Conservation (phyloP, 2,329 filamentous ascomycete genomes). For the Chlorencoelia australis region DNA sequence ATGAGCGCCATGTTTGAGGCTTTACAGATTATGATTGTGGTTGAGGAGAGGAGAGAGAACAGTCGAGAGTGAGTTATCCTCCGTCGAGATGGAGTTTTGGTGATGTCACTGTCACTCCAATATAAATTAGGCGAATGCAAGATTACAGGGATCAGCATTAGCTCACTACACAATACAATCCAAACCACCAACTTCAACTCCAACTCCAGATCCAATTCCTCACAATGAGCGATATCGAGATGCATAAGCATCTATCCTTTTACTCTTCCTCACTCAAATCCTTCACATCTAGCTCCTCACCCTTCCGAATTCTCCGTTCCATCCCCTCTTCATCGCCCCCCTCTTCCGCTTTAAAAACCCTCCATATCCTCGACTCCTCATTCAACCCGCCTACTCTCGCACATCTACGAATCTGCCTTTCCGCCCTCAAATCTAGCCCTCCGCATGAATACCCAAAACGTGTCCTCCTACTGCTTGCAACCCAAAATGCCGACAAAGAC, state of each 20-base stretch:
- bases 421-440: conserved; percentile 30
- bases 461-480: conserved; percentile 49
- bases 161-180: too few relatives aligned
- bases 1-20: conserved; percentile 19
- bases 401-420: conserved; percentile 46
- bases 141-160: too few relatives aligned
- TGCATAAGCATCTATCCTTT: too few relatives aligned
- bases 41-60: neutral
- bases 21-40: neutral
- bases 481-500: conserved; percentile 57
- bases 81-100: too few relatives aligned
- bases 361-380: conserved; percentile 55
- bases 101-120: conserved; percentile 14
- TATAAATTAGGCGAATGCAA: too few relatives aligned
- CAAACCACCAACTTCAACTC: too few relatives aligned
- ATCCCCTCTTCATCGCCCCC: conserved; percentile 9
- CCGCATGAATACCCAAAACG: conserved; percentile 25
- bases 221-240: too few relatives aligned
- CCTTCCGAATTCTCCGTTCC: conserved; percentile 22
- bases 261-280: conserved; percentile 17
- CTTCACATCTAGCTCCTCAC: conserved; percentile 19
- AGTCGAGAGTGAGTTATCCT: too few relatives aligned
- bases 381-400: conserved; percentile 59
- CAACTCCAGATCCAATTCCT: too few relatives aligned
- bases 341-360: conserved; percentile 21